Evolutionary conservation across 257 asterid genomes (phyloP).

Genomic region (Solanum appendiculatum): DNA sequence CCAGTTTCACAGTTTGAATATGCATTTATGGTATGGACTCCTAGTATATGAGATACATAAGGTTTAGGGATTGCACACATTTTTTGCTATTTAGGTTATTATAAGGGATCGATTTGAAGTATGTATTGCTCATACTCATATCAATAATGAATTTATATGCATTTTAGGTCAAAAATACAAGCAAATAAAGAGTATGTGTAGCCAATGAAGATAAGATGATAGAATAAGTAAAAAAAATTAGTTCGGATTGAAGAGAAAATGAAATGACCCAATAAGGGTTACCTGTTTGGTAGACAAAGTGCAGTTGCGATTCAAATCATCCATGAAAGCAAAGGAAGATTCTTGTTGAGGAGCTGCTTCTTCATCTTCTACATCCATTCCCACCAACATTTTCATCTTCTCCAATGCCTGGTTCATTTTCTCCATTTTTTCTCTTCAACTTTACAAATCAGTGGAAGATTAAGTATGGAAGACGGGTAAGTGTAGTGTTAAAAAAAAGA

Average conservation of each 20-base stretch:
- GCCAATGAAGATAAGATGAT: neutral
- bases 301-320: constrained; percentile 84
- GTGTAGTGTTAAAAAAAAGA: neutral
- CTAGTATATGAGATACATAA: neutral
- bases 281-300: constrained; percentile 92
- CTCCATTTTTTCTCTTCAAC: constrained; percentile 40
- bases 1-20: neutral
- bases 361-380: constrained; percentile 86
- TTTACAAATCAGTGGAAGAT: neutral
- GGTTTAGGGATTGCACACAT: too few species aligned
- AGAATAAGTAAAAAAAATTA: neutral
- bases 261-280: neutral
- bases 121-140: neutral
- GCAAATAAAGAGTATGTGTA: neutral
- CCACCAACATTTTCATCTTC: constrained; percentile 97
- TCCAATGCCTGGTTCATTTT: constrained; percentile 81
- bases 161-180: neutral
- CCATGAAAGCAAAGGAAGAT: constrained; percentile 55
- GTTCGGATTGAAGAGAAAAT: neutral
- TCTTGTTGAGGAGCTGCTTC: constrained; percentile 33
- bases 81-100: neutral
- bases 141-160: neutral
- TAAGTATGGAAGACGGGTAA: neutral
- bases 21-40: neutral
- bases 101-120: neutral